phyloP scores from a whole-genome alignment of 75 land plant genomes.

The Ceratopteris richardii region DNA sequence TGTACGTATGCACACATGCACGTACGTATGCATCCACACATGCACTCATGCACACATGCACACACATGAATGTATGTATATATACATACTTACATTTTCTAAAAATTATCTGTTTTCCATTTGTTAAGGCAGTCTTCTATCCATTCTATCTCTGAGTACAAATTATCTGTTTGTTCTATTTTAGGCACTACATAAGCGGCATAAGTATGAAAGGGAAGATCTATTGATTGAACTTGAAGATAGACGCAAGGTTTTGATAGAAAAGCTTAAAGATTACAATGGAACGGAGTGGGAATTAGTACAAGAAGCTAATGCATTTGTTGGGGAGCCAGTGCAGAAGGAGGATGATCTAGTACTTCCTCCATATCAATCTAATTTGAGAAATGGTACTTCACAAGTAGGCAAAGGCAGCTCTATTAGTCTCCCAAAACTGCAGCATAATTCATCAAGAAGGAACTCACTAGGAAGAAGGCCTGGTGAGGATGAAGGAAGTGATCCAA shows the following conservation, averaged over 20 bases:
- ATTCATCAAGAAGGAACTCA: too few relatives aligned
- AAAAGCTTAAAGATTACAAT: slow-evolving; percentile 57
- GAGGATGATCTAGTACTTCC: slow-evolving; percentile 73
- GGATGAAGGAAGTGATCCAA: too few relatives aligned
- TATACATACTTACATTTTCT: too few relatives aligned
- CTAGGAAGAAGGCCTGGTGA: too few relatives aligned
- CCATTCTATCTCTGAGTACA: too few relatives aligned
- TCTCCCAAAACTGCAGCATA: background rate
- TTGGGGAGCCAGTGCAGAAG: slow-evolving; percentile 55
- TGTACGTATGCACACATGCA: too few relatives aligned
- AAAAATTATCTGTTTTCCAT: too few relatives aligned
- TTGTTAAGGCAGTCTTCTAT: too few relatives aligned
- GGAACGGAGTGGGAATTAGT: slow-evolving; percentile 74
- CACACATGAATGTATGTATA: too few relatives aligned
- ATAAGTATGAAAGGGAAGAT: slow-evolving; percentile 54
- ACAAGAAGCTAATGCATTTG: slow-evolving; percentile 83
- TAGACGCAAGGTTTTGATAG: slow-evolving; percentile 56
- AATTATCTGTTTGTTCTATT: too few relatives aligned
- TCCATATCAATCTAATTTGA: slow-evolving; percentile 49
- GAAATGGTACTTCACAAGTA: background rate
- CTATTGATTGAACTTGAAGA: slow-evolving; percentile 69
- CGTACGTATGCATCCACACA: too few relatives aligned
- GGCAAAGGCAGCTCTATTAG: background rate
- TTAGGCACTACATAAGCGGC: slow-evolving; percentile 75
- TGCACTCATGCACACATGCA: too few relatives aligned